phyloP scores from a whole-genome alignment of 257 asterid species.

The Nicotiana tabacum region DNA sequence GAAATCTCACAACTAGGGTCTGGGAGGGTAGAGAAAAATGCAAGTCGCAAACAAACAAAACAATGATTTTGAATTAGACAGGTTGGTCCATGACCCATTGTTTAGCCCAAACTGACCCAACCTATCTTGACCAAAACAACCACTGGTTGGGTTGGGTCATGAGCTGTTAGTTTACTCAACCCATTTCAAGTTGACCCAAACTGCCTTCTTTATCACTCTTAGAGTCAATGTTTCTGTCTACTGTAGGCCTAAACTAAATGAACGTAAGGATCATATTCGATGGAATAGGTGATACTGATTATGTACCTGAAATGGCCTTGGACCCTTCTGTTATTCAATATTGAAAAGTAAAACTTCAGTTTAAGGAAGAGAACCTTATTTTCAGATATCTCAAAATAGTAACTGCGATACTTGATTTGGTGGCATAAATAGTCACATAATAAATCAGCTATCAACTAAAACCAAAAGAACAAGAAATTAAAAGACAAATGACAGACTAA shows the following conservation, averaged over 20 bases:
- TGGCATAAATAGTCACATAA: neutral
- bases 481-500: neutral
- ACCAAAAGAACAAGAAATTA: neutral
- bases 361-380: neutral
- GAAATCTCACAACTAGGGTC: too few species aligned
- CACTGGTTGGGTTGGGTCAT: neutral
- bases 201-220: neutral
- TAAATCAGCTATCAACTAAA: neutral
- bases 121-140: neutral
- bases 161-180: neutral
- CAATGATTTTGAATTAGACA: neutral
- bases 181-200: neutral
- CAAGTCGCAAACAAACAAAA: too few species aligned
- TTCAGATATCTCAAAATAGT: neutral
- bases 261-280: neutral
- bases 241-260: neutral
- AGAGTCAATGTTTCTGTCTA: neutral
- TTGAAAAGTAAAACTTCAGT: neutral
- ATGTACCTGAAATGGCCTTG: neutral
- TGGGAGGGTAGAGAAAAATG: too few species aligned
- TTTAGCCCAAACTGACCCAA: neutral
- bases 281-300: neutral
- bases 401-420: neutral
- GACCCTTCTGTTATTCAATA: neutral
- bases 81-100: neutral